Percentiles rank a stretch among this genome's conserved stretches.
phyloP scores from a whole-genome alignment of 495 filamentous ascomycete species.

The Talaromyces nanjingensis region DNA sequence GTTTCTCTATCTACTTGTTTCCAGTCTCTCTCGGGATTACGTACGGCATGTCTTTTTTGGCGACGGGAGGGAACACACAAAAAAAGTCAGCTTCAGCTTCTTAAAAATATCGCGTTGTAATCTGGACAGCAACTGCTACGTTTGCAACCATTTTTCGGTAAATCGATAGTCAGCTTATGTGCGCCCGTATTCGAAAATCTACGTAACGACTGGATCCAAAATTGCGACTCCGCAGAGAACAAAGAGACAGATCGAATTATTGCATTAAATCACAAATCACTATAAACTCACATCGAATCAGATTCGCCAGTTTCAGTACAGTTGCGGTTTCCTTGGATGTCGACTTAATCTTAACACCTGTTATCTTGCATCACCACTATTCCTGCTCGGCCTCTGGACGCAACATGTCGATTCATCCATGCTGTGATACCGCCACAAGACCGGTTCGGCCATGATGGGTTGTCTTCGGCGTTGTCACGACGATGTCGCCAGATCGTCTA shows the following conservation, averaged over 20 bases:
- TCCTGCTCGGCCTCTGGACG: neutral
- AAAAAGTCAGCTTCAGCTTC: slow-evolving; percentile 24
- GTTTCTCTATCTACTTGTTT: slow-evolving; percentile 21
- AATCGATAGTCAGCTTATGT: slow-evolving; percentile 31
- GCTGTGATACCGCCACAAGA: neutral
- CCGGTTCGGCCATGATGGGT: neutral
- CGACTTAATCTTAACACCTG: neutral
- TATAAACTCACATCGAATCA: neutral
- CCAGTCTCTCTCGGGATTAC: slow-evolving; percentile 30
- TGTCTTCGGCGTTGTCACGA: neutral
- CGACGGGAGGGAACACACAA: slow-evolving; percentile 30
- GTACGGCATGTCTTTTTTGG: slow-evolving; percentile 29
- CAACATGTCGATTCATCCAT: neutral
- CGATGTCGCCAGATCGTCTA: neutral
- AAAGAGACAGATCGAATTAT: neutral
- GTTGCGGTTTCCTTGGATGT: neutral
- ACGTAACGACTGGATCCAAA: slow-evolving; percentile 42
- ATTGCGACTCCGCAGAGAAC: slow-evolving; percentile 6
- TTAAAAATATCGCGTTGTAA: slow-evolving; percentile 38
- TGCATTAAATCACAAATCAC: slow-evolving; percentile 5
- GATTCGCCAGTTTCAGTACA: neutral
- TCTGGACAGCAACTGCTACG: slow-evolving; percentile 42
- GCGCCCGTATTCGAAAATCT: slow-evolving; percentile 33
- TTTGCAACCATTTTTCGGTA: slow-evolving; percentile 28
- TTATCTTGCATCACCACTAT: neutral